Evolutionary conservation across 2,329 filamentous ascomycete genomes (phyloP).

Genomic region (Fusarium tanahbumbuense): DNA sequence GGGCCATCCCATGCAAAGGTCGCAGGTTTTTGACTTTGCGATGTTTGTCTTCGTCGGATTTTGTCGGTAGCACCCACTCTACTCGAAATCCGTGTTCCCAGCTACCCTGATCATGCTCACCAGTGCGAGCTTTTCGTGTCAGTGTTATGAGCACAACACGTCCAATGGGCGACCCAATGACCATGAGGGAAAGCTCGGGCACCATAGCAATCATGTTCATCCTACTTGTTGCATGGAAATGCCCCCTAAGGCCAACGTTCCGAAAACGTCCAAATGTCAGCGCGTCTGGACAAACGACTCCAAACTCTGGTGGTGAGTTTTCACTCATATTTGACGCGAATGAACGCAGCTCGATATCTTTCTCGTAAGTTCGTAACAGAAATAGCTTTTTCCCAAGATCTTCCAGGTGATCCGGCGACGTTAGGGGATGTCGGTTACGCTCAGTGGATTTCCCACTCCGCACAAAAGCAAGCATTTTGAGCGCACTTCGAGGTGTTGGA

Average conservation of each 20-base stretch:
- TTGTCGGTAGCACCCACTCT: slow-evolving; percentile 64
- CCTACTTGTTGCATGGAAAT: slow-evolving; percentile 52
- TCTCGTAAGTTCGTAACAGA: slow-evolving; percentile 62
- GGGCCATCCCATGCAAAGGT: slow-evolving; percentile 74
- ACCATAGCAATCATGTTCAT: slow-evolving; percentile 73
- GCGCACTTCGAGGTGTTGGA: slow-evolving; percentile 27
- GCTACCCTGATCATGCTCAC: slow-evolving; percentile 33
- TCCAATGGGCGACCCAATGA: slow-evolving; percentile 75
- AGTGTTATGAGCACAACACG: slow-evolving; percentile 72
- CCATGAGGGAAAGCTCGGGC: slow-evolving; percentile 75
- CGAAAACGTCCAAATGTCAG: slow-evolving; percentile 45
- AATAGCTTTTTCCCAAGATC: slow-evolving; percentile 38
- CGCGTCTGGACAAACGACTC: slow-evolving; percentile 49
- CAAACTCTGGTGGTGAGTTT: slow-evolving; percentile 42
- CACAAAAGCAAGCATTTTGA: slow-evolving; percentile 40
- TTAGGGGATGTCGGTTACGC: slow-evolving; percentile 26
- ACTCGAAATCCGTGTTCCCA: slow-evolving; percentile 62
- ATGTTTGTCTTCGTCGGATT: slow-evolving; percentile 57
- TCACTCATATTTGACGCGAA: slow-evolving; percentile 43
- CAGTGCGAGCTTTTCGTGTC: slow-evolving; percentile 49
- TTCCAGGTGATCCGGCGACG: slow-evolving; percentile 16
- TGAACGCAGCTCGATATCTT: slow-evolving; percentile 61
- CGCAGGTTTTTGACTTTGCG: slow-evolving; percentile 56
- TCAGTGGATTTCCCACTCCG: slow-evolving; percentile 15
- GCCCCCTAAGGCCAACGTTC: slow-evolving; percentile 34